Base-by-base conservation (phyloP, 2,329 filamentous ascomycete genomes). In the Diaporthe amygdali region DNA sequence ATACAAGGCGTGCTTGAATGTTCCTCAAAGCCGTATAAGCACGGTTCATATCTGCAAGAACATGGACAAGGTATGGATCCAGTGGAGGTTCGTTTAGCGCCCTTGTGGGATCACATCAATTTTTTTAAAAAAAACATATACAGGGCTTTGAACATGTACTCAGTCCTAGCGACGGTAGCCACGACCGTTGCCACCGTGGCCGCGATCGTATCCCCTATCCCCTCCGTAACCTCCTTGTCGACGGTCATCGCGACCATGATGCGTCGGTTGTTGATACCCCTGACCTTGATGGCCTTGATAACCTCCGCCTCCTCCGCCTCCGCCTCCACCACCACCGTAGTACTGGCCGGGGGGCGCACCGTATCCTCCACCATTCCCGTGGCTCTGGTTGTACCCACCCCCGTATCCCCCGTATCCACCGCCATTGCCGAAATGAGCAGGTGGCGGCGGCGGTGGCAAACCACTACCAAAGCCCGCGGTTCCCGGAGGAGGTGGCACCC, bases 401-500 rank as follows among this genome's bases (percentile, higher is more conserved):
- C 70, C 61, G 30, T 72, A 54, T 54, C 67, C 70, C 39, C 70
- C 70, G 41, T 70, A 71, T 15, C 68, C 68, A 61, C 68, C 71
- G 70, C 71, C 61, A 49, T 68, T 68, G 10, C 74, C 73, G 15
- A 67, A 68, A 46, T 78, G 74, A n/a, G 78, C 79, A 8, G 80
- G 79, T 3, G 84, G 84, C n/a, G 85, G 84, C 27, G 85, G 85
- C 4, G 85, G 86, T 15, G 83, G 84, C 20, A 81, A 76, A 20
- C 83, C 83, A 30, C 78, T 76, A 4, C 82, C 83, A 74, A 86
- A 87, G 1, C 82, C 82, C 20, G 81, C 78, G 55, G 80, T 77
- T 7, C 85, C 84, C 44, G 85, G 85, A 17, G 84, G 83, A 8
- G 85, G 85, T 12, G 85, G 85, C 22, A 81, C 78, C 82, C 83